Conservation (phyloP, 495 filamentous ascomycete species). For the Neurospora africana region DNA sequence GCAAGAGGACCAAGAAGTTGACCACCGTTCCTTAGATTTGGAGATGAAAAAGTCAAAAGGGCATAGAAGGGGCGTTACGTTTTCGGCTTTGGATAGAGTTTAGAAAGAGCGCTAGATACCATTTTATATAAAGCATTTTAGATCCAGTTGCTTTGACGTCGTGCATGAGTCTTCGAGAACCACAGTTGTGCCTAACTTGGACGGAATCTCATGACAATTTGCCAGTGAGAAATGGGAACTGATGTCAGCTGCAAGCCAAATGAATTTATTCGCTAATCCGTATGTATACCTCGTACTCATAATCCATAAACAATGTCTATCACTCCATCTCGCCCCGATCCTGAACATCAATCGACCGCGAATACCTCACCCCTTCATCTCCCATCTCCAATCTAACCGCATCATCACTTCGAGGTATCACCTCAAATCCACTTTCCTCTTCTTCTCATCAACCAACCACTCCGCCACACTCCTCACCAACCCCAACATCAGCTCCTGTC, state of each 20-base stretch:
- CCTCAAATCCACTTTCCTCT: background rate
- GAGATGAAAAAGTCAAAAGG: background rate
- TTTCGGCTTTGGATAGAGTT: background rate
- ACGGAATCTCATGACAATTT: no score
- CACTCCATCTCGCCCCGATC: background rate
- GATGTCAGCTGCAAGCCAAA: background rate
- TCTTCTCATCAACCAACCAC: constrained; percentile 1
- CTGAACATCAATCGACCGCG: background rate
- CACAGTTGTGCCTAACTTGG: background rate
- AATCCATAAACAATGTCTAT: background rate
- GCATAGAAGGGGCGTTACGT: background rate
- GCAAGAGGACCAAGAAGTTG: constrained; percentile 13
- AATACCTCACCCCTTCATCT: background rate
- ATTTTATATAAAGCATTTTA: background rate
- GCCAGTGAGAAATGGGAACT: background rate
- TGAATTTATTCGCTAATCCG: background rate
- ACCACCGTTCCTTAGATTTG: background rate
- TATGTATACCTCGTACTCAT: background rate
- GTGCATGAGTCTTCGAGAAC: background rate
- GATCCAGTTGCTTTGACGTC: background rate
- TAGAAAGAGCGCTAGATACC: background rate
- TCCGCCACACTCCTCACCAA: constrained; percentile 57
- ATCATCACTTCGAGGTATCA: background rate
- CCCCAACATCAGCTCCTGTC: constrained; percentile 53
- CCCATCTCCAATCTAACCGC: background rate